Base-by-base conservation (phyloP, 768 basidiomycete species). In the Phlegmacium glaucopus region DNA sequence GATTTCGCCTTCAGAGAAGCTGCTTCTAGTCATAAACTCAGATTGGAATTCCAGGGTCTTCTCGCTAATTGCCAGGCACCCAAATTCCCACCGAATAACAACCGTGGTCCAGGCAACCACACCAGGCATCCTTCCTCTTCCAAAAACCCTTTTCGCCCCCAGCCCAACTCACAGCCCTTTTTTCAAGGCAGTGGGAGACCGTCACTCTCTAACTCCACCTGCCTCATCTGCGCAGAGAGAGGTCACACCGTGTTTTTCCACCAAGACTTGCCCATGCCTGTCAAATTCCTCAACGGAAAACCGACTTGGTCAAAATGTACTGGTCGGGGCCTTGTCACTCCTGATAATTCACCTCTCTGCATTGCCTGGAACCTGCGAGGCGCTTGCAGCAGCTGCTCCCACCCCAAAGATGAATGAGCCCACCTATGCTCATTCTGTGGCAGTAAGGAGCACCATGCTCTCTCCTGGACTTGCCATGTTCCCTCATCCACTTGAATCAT, bases 401-500 rank as follows among this genome's bases (percentile, higher is more conserved):
- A 22, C 22, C 22, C 22, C 10, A 37, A 37, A 11, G 36, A 37
- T 10, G 10, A 37, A 8, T 10, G 9, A 3, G 22, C 22, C 39
- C 61, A 65, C 35, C 38, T 53, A 22, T 65, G 60, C 44, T 54
- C 59, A 11, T 59, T 59, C 48, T 65, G 63, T 38, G 59, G 60
- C 17, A 49, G 45, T 10, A 27, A 46, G 16, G 44, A 45, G 17
- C 61, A 65, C 46, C 28, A 47, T 11, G 58, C 62, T 16, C 52
- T 45, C 36, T 54, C 58, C 12, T 41, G 56, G 26, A 27, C 34
- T 22, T 39, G 38, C 25, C 10, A 26, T 27, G 15, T 5, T 48
- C 11, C 13, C 35, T 27, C n/a, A n/a, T n/a, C n/a, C 53, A 36
- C 40, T 15, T 54, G 22, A 22, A 22, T 2, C 22, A 2, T 22